Conservation (phyloP, 805 yeast species). For the Candida loeiensis region DNA sequence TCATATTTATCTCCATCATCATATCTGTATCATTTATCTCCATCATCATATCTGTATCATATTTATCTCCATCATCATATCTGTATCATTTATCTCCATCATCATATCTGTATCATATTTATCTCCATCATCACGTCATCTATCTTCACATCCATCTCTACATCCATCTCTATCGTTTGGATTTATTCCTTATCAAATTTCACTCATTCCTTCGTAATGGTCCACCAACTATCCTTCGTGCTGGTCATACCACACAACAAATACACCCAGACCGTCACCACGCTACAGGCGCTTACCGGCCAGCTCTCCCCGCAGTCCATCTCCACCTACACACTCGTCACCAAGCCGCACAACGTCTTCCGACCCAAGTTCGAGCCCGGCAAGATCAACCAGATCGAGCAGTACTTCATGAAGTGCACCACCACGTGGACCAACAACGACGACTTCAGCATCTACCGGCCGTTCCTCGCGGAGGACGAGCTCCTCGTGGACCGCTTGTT, state of each 20-base stretch:
- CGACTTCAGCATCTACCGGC: conserved; percentile 23
- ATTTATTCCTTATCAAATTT: not conserved
- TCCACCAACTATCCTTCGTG: conserved; percentile 50
- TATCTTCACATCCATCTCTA: too few species aligned
- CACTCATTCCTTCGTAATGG: conserved; percentile 34
- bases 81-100: too few species aligned
- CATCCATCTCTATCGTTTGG: too few species aligned
- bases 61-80: too few species aligned
- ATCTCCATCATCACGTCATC: too few species aligned
- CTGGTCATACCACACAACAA: conserved; percentile 42
- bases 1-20: too few species aligned
- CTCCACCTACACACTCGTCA: conserved; percentile 46
- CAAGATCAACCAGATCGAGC: conserved; percentile 55
- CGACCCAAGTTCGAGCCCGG: conserved; percentile 54
- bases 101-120: too few species aligned
- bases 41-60: too few species aligned
- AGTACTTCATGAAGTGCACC: conserved; percentile 48
- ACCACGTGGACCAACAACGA: conserved; percentile 42
- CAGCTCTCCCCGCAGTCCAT: conserved; percentile 41
- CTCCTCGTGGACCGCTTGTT: conserved; percentile 31
- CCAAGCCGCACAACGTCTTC: conserved; percentile 50
- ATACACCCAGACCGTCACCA: conserved; percentile 41
- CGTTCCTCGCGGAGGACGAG: conserved; percentile 19
- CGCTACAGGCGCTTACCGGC: conserved; percentile 53
- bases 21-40: too few species aligned